These are phyloP conservation scores for Geosmithia morbida DNA, from an alignment of 2,329 filamentous ascomycete genomes.

Conservation along the genomic window DNA sequence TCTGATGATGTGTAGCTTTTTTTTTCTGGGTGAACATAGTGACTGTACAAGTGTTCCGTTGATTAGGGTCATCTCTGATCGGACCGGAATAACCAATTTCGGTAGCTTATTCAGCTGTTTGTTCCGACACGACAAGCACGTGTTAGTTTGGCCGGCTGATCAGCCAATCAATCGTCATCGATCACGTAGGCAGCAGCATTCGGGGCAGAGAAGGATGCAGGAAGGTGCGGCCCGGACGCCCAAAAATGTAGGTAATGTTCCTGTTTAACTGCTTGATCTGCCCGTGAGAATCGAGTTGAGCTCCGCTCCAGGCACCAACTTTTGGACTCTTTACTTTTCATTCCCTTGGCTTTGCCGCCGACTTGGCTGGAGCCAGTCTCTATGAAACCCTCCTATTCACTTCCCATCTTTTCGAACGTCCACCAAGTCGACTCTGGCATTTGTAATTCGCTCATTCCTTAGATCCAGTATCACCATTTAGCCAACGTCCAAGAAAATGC, in stretches of 20 bases:
- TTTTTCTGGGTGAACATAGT: too few relatives aligned
- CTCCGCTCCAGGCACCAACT: conserved; percentile 16
- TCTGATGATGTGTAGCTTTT: too few relatives aligned
- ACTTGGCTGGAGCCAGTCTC: neutral
- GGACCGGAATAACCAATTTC: too few relatives aligned
- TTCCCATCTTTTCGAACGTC: neutral
- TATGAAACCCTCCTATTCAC: neutral
- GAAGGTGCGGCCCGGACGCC: conserved; percentile 12
- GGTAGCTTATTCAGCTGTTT: too few relatives aligned
- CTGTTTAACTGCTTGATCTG: neutral
- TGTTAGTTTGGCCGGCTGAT: neutral
- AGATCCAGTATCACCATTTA: neutral
- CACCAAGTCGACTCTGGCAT: neutral
- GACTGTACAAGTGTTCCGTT: too few relatives aligned
- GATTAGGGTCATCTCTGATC: too few relatives aligned
- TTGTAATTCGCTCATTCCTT: neutral
- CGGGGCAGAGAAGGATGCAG: conserved; percentile 1
- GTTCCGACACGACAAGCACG: neutral
- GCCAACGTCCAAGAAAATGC: neutral
- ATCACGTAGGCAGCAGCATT: conserved; percentile 6
- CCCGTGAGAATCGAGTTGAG: too few relatives aligned
- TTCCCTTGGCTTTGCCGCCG: neutral
- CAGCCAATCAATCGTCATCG: neutral
- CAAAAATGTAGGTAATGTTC: neutral
- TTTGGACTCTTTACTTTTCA: conserved; percentile 3